Evolutionary conservation across 257 asterid species (phyloP).

Genomic region (Fraxinus quadrangulata): DNA sequence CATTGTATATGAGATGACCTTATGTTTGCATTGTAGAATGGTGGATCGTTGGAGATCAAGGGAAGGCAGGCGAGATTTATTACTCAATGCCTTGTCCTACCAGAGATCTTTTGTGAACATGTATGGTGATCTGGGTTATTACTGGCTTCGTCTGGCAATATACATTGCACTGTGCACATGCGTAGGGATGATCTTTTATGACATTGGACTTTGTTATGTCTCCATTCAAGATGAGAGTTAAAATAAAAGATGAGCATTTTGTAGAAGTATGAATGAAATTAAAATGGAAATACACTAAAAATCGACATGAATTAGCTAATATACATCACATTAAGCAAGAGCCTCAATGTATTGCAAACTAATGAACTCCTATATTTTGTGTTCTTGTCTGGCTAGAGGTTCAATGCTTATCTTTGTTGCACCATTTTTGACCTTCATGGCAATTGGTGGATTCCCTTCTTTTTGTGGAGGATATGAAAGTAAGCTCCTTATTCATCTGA

Average conservation of each 20-base stretch:
- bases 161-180: slow-evolving; percentile 49
- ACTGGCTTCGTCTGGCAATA: slow-evolving; percentile 62
- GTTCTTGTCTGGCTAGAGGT: slow-evolving; percentile 18
- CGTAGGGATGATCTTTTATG: slow-evolving; percentile 48
- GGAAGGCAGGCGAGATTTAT: slow-evolving; percentile 50
- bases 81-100: slow-evolving; percentile 50
- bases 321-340: no score
- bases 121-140: slow-evolving; percentile 22
- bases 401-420: slow-evolving; percentile 46
- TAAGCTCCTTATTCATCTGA: neutral
- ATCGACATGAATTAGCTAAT: no score
- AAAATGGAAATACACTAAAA: no score
- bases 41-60: slow-evolving; percentile 38
- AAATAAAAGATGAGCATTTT: no score
- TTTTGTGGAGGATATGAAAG: slow-evolving; percentile 65
- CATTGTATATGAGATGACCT: no score
- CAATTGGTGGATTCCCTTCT: slow-evolving; percentile 59
- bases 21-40: slow-evolving; percentile 26
- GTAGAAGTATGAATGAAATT: no score
- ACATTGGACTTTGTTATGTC: slow-evolving; percentile 43
- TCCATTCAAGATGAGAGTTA: slow-evolving; percentile 47
- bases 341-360: no score
- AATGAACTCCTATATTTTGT: no score
- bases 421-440: slow-evolving; percentile 58
- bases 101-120: slow-evolving; percentile 53